Evolutionary conservation across 2,329 filamentous ascomycete species (phyloP).

Genomic region (Colletotrichum gigasporum): DNA sequence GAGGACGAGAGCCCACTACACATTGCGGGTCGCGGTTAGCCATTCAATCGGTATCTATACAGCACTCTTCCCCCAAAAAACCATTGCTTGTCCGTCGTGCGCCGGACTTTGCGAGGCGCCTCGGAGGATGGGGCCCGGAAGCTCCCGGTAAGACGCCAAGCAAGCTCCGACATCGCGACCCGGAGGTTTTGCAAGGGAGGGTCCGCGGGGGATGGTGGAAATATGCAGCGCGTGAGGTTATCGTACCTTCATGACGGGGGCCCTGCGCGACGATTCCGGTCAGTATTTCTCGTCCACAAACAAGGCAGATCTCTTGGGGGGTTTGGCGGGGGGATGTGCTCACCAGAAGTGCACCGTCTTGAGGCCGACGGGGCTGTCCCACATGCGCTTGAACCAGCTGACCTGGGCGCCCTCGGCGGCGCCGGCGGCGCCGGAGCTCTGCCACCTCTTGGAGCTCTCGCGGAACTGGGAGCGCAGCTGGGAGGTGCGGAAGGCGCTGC

Average conservation of each 20-base stretch:
- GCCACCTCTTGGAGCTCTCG: conserved; percentile 67
- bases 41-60: neutral
- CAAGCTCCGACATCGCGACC: conserved; percentile 23
- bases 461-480: conserved; percentile 53
- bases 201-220: neutral
- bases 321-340: conserved; percentile 39
- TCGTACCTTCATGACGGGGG: conserved; percentile 84
- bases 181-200: conserved; percentile 26
- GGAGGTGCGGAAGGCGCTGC: conserved; percentile 60
- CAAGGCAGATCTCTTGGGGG: too few species aligned
- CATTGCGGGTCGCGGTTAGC: neutral
- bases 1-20: conserved; percentile 90
- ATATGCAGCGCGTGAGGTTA: conserved; percentile 54
- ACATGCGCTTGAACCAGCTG: conserved; percentile 79
- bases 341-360: conserved; percentile 99
- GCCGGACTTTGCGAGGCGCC: neutral
- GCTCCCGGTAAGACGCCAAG: neutral
- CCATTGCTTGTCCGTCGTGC: neutral
- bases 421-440: conserved; percentile 69
- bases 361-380: conserved; percentile 81
- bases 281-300: too few species aligned
- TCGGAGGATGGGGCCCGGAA: neutral
- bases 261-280: conserved; percentile 61
- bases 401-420: conserved; percentile 53
- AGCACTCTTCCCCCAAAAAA: too few species aligned